Evolutionary conservation across 2,329 filamentous ascomycete species (phyloP), one percentile per base, ranked within the genome.

Genomic region (Alternaria gaisen): DNA sequence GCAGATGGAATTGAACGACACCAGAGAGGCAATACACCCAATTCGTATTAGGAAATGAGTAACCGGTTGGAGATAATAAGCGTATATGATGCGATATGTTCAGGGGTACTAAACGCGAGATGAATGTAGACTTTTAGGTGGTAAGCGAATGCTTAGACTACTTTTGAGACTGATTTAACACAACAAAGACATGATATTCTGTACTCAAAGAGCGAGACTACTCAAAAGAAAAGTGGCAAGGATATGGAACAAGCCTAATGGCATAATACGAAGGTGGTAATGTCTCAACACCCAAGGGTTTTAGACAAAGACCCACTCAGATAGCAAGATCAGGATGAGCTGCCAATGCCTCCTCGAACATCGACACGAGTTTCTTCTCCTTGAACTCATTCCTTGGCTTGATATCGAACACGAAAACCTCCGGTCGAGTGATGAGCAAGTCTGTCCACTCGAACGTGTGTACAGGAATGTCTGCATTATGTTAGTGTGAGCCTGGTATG

Each of bases 371-470:
- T 38, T 43, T 28, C 54, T 56, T 56, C 20, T 48, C 54, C 38
- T 56, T 56, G 5, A 43, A 9, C 1, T 36, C 44, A 16, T 56
- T 46, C 20, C 54, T 52, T 34, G 54, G 54, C 38, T 52, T 52
- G 20, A 56, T 34, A 9, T 52, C 44, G 32, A 56, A 56, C 11
- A 56, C 54, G 2, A 56, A 56, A n/a, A 48, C 44, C 8, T 41
- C 46, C 18, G 46, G 44, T 5, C 54, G 26, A 10, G 54, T 57
- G 5, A 56, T 56, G 32, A 56, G 53, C 24, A 56, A 46, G 32
- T 56, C 53, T 4, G 53, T 56, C 53, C 53, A 56, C 3, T 56
- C 53, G 22, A 38, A 28, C 10, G 42, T 48, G 14, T 56, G 53
- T 4, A 48, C 43, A 2, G 53, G 42, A 4, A 56, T 48, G 11